Percentiles rank a stretch among this genome's conserved stretches.
Conservation (phyloP, 306 rosid species). For the Fagus crenata region DNA sequence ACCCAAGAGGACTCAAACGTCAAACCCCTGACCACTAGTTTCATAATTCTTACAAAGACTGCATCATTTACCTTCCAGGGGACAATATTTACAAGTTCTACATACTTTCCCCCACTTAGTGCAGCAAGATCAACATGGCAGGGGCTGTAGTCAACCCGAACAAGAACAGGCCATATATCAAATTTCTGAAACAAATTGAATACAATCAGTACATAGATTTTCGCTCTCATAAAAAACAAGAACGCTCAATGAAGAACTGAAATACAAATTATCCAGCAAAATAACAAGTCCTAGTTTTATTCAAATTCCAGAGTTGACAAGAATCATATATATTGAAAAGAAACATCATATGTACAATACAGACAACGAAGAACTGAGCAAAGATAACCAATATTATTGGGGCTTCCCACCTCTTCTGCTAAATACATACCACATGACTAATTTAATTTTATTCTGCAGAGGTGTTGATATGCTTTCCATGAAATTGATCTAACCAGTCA, state of each 20-base stretch:
- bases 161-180: conserved; percentile 75
- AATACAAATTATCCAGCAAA: conserved; percentile 7
- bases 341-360: neutral
- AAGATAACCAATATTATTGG: neutral
- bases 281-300: conserved; percentile 14
- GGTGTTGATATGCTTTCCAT: neutral
- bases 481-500: neutral
- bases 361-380: neutral
- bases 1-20: neutral
- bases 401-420: neutral
- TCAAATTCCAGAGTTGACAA: conserved; percentile 11
- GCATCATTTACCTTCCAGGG: conserved; percentile 83
- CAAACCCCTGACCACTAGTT: neutral
- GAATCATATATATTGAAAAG: conserved; percentile 23
- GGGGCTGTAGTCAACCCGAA: conserved; percentile 95
- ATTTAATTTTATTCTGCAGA: neutral
- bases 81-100: conserved; percentile 88
- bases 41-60: conserved; percentile 1
- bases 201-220: conserved; percentile 21
- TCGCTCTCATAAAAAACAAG: neutral
- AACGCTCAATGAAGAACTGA: neutral
- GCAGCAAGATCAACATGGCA: conserved; percentile 81
- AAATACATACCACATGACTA: neutral
- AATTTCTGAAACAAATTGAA: conserved; percentile 65
- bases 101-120: conserved; percentile 80